phyloP scores from a whole-genome alignment of 2,329 filamentous ascomycete species.

The Aspergillus ruber region DNA sequence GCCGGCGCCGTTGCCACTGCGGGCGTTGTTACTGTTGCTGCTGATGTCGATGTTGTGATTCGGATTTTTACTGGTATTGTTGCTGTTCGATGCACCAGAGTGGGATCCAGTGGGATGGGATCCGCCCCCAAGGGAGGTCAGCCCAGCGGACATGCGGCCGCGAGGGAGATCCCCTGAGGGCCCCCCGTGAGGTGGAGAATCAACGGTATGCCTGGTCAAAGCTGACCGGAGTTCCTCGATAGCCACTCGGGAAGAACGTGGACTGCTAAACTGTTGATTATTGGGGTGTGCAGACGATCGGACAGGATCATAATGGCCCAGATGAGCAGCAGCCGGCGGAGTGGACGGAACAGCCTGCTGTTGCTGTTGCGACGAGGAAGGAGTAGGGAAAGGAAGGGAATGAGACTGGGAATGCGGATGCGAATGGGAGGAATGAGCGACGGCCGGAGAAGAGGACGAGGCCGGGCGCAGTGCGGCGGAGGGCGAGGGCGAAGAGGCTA shows the following conservation, averaged over 20 bases:
- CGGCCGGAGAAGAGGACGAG: constrained; percentile 21
- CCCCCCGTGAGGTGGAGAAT: constrained; percentile 22
- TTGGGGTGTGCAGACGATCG: constrained; percentile 16
- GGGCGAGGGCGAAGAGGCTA: constrained; percentile 38
- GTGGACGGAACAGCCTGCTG: constrained; percentile 8
- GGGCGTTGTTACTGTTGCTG: not conserved
- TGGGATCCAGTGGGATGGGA: constrained; percentile 1
- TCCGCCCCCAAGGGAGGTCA: constrained; percentile 28
- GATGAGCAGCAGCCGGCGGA: not conserved
- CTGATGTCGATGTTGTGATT: not conserved
- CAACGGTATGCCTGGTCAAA: constrained; percentile 33
- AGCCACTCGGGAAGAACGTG: constrained; percentile 29
- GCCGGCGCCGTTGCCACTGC: not conserved
- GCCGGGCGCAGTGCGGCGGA: constrained; percentile 32
- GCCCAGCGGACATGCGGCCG: constrained; percentile 29
- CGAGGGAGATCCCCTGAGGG: constrained; percentile 28
- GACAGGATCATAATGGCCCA: constrained; percentile 21
- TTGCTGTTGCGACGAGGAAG: constrained; percentile 18
- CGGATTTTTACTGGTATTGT: not conserved
- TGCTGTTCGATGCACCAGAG: not conserved
- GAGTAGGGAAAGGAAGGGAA: constrained; percentile 12
- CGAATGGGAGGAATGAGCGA: constrained; percentile 9
- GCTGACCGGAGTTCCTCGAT: constrained; percentile 37
- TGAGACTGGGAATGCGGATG: constrained; percentile 7
- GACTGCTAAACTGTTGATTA: constrained; percentile 20